A percentile compares a stretch with the other conserved stretches of the same genome.
These are phyloP conservation scores for Geranomyces variabilis DNA, from an alignment of 192 early-diverging fungal species.

Conservation along the genomic window DNA sequence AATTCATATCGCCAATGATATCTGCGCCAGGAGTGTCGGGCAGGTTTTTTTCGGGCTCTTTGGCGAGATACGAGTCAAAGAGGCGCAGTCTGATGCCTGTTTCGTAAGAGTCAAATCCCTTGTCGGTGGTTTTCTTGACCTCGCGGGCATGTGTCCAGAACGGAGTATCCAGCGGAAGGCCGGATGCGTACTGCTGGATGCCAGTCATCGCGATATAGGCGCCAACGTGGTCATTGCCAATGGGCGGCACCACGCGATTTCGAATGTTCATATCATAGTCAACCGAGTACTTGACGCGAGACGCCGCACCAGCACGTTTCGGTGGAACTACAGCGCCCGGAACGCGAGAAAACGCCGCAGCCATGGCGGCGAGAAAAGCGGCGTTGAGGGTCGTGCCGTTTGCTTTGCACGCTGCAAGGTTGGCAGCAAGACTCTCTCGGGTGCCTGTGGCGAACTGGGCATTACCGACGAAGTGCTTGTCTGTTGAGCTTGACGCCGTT, in stretches of 20 bases:
- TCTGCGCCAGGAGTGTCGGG: too few relatives aligned
- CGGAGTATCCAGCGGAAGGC: not conserved
- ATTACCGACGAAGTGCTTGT: too few relatives aligned
- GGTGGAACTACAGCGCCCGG: not conserved
- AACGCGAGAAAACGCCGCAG: not conserved
- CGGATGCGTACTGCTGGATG: slow-evolving; percentile 8
- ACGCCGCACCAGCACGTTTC: too few relatives aligned
- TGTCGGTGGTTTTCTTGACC: not conserved
- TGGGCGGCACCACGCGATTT: not conserved
- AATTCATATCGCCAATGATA: slow-evolving; percentile 10
- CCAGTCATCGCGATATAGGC: not conserved
- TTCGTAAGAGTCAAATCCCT: not conserved
- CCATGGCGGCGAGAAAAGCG: slow-evolving; percentile 1
- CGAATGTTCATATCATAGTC: slow-evolving; percentile 7
- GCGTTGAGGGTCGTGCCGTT: not conserved
- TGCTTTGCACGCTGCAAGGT: not conserved
- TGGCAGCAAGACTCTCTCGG: slow-evolving; percentile 20
- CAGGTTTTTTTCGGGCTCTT: not conserved
- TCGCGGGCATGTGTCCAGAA: slow-evolving; percentile 9
- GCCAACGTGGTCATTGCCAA: slow-evolving; percentile 10
- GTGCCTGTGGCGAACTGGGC: slow-evolving; percentile 1
- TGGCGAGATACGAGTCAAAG: not conserved
- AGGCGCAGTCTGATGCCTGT: not conserved
- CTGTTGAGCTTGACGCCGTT: not conserved
- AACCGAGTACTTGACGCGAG: not conserved